Evolutionary conservation across 805 yeast genomes (phyloP), one percentile per base, ranked within the genome.

Genomic region (Metschnikowia henanensis): DNA sequence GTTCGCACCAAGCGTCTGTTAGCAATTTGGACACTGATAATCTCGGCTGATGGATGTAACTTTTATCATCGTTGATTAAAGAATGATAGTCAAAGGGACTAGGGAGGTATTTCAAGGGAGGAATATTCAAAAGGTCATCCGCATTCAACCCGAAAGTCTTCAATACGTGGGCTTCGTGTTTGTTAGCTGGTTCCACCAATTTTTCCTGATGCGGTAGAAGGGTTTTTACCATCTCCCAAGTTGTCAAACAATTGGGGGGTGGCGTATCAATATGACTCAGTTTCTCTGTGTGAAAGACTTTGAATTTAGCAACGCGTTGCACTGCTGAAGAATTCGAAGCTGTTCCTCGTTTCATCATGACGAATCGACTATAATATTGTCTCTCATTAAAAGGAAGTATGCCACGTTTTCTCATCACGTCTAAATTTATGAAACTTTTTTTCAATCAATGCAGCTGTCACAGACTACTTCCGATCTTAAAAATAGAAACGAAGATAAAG

Each of bases 1-100:
- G 62, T 59, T 86, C 92, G 66, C 94, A 86, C 87, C 89, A 85
- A 13, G 72, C 61, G 25, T 75, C 69, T 0, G 84, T 77, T 9
- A 83, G 61, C 7, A 86, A 58, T 42, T 72, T 75, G 0, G 91
- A 83, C 4, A 84, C 89, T 1, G 81, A 75, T 13, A 81, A 57
- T 31, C 85, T 46, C 17, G 58, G 58, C 29, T 49, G 48, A 2
- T 39, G 13, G 17, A 48, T 21, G 35, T 50, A 47, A 15, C 46
- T 43, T 21, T 20, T 23, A 31, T 54, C 52, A 6, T 28, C 43
- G 22, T 54, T 54, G 23, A 34, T 33, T 10, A 35, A 28, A 20
- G 45, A 38, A 19, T 38, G 41, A 26, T 46, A 50, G 13, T 17
- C 45, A 13, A 46, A 54, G 13, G 58, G 56, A 16, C 40, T 33